phyloP scores from a whole-genome alignment of 768 basidiomycete species.

The Collybia nuda region DNA sequence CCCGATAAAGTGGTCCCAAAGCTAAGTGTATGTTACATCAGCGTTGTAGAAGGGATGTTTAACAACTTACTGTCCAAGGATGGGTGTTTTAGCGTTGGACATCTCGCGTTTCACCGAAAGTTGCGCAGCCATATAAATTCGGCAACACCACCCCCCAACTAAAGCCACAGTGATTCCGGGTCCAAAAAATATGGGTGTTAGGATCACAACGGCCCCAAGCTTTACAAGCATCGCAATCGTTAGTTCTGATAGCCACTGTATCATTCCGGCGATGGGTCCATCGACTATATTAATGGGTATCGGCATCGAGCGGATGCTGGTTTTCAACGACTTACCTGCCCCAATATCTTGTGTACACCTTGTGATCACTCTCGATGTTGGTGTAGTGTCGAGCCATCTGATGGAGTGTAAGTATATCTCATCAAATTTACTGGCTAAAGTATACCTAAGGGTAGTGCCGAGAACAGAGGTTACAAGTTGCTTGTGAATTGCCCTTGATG shows the following conservation, averaged over 20 bases:
- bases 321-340: conserved; percentile 18
- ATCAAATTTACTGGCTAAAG: background rate
- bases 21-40: too few species aligned
- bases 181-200: conserved; percentile 44
- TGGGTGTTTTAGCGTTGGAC: conserved; percentile 37
- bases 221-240: conserved; percentile 36
- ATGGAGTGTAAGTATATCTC: too few species aligned
- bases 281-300: conserved; percentile 43
- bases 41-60: too few species aligned
- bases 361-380: conserved; percentile 54
- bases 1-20: conserved; percentile 61
- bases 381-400: conserved; percentile 52
- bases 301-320: background rate
- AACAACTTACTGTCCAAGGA: conserved; percentile 38
- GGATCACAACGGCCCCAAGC: conserved; percentile 41
- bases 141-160: conserved; percentile 42
- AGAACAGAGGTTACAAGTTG: conserved; percentile 53
- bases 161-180: conserved; percentile 41
- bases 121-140: conserved; percentile 45
- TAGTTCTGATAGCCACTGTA: conserved; percentile 27
- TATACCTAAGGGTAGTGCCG: conserved; percentile 58
- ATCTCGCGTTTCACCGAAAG: conserved; percentile 48
- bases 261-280: conserved; percentile 25
- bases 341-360: conserved; percentile 69
- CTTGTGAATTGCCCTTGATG: conserved; percentile 53